Conservation (phyloP, 2,329 filamentous ascomycete genomes). For the Metarhizium anisopliae region DNA sequence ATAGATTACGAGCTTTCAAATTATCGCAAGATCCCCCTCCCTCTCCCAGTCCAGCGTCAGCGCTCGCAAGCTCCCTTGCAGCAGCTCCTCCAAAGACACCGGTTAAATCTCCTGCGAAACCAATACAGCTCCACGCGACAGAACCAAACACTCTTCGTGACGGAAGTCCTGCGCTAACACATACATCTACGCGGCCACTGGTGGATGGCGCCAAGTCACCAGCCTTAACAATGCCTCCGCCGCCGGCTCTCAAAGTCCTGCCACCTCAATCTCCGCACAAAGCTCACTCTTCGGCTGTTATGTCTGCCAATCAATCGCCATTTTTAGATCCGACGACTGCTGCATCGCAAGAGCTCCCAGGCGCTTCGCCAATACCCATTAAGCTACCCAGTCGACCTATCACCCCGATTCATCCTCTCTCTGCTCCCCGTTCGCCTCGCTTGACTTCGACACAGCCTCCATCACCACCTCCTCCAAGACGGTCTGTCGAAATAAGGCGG, state of each 20-base stretch:
- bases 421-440: slow-evolving; percentile 34
- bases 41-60: not conserved
- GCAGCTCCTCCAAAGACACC: slow-evolving; percentile 5
- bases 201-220: slow-evolving; percentile 15
- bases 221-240: slow-evolving; percentile 33
- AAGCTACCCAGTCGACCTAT: slow-evolving; percentile 47
- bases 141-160: slow-evolving; percentile 13
- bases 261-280: slow-evolving; percentile 63
- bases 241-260: slow-evolving; percentile 60
- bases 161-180: slow-evolving; percentile 13
- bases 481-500: slow-evolving; percentile 50
- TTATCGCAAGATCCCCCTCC: slow-evolving; percentile 24
- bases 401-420: slow-evolving; percentile 37
- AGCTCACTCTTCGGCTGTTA: slow-evolving; percentile 23
- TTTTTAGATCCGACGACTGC: slow-evolving; percentile 40
- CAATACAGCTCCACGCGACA: slow-evolving; percentile 14
- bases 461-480: slow-evolving; percentile 54
- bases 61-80: not conserved
- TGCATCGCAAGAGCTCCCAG: slow-evolving; percentile 30
- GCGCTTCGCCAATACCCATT: slow-evolving; percentile 34
- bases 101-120: slow-evolving; percentile 14
- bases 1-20: slow-evolving; percentile 31
- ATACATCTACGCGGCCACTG: slow-evolving; percentile 15
- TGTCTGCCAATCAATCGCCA: slow-evolving; percentile 31
- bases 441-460: slow-evolving; percentile 42